Evolutionary conservation across 2,329 filamentous ascomycete genomes (phyloP).

Genomic region (Cercospora citrullina): DNA sequence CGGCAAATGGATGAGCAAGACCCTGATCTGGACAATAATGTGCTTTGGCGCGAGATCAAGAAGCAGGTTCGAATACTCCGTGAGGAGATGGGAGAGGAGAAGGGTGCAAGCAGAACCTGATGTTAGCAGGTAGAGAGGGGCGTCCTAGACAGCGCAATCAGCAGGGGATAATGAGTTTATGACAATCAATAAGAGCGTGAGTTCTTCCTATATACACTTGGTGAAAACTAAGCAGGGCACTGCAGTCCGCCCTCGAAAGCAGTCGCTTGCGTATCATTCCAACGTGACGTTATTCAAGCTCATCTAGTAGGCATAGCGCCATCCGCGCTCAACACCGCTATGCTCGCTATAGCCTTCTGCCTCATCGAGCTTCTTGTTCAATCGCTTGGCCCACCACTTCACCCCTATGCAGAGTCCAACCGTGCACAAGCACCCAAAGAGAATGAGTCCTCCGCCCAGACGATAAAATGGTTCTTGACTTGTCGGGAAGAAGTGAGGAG

Average conservation of each 20-base stretch:
- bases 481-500: slow-evolving; percentile 42
- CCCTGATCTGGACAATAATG: slow-evolving; percentile 51
- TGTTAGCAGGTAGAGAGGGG: neutral
- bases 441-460: neutral
- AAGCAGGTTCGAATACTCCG: slow-evolving; percentile 62
- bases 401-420: slow-evolving; percentile 23
- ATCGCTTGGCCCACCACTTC: slow-evolving; percentile 31
- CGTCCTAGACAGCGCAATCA: neutral
- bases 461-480: neutral
- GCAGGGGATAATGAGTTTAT: neutral
- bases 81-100: slow-evolving; percentile 54
- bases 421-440: neutral
- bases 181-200: neutral
- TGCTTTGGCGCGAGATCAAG: slow-evolving; percentile 63
- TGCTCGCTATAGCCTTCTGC: slow-evolving; percentile 31
- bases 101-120: slow-evolving; percentile 14
- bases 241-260: neutral
- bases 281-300: neutral
- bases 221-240: neutral
- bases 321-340: slow-evolving; percentile 34
- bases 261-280: neutral
- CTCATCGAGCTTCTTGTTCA: slow-evolving; percentile 37
- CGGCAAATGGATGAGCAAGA: slow-evolving; percentile 40
- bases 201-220: neutral
- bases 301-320: slow-evolving; percentile 31